Evolutionary conservation across 2,329 filamentous ascomycete genomes (phyloP).

Genomic region (Beauveria australis): DNA sequence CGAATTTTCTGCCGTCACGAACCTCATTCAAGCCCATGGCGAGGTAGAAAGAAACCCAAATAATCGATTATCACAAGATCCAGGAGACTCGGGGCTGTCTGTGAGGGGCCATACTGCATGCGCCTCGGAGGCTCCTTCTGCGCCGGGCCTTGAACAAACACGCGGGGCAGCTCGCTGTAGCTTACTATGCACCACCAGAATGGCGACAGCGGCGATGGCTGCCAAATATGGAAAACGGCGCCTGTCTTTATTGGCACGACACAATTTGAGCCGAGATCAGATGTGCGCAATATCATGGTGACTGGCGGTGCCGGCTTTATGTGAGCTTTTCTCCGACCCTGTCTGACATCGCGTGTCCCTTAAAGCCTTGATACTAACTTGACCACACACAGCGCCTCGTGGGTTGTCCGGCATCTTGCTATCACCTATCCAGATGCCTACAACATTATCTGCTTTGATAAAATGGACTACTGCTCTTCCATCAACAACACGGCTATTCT

Average conservation of each 20-base stretch:
- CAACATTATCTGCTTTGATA: constrained; percentile 76
- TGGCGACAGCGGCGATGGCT: constrained; percentile 33
- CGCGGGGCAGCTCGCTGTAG: background rate
- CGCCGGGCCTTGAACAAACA: background rate
- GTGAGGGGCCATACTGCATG: background rate
- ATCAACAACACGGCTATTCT: constrained; percentile 70
- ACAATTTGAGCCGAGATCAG: constrained; percentile 58
- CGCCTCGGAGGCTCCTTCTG: background rate
- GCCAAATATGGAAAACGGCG: constrained; percentile 58
- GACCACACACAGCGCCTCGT: constrained; percentile 55
- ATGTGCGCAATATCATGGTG: constrained; percentile 74
- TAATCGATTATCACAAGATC: background rate
- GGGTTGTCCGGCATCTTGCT: constrained; percentile 71
- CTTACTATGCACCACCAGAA: background rate
- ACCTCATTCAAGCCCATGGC: background rate
- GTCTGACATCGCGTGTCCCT: background rate
- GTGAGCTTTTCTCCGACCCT: constrained; percentile 37
- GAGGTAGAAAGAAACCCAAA: background rate
- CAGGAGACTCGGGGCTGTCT: background rate
- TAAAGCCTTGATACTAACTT: background rate
- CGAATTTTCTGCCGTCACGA: background rate
- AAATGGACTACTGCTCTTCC: constrained; percentile 74
- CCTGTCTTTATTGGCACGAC: constrained; percentile 62
- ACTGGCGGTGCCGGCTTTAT: constrained; percentile 83
- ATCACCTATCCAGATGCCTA: constrained; percentile 66